Evolutionary conservation across 2,329 filamentous ascomycete species (phyloP).

Genomic region (Fonsecaea monophora): DNA sequence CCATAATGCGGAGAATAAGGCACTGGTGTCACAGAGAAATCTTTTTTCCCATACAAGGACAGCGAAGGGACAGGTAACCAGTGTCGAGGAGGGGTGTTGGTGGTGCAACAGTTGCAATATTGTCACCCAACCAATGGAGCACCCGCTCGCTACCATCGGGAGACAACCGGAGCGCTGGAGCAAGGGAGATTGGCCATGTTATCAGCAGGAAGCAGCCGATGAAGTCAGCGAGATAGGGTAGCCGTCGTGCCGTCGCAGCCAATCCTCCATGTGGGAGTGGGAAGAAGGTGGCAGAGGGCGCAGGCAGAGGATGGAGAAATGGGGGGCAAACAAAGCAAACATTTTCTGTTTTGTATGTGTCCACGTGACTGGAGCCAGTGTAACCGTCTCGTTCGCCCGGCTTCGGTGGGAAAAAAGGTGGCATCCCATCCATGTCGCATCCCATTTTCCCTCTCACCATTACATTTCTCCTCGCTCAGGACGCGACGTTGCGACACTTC

Average conservation of each 20-base stretch:
- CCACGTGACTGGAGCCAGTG: conserved; percentile 1
- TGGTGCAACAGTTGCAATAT: conserved; percentile 32
- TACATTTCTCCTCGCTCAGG: conserved; percentile 22
- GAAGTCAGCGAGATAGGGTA: conserved; percentile 19
- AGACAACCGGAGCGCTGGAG: background rate
- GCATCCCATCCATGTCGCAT: conserved; percentile 4
- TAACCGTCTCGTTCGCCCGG: conserved; percentile 3
- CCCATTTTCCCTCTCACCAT: conserved; percentile 21
- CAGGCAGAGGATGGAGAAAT: background rate
- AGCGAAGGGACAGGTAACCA: conserved; percentile 9
- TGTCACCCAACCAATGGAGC: conserved; percentile 31
- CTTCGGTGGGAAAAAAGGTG: background rate
- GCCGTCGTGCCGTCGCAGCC: background rate
- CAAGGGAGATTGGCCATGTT: conserved; percentile 18
- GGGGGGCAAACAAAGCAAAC: background rate
- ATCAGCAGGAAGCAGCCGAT: conserved; percentile 21
- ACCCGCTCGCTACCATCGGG: conserved; percentile 8
- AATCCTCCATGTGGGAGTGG: background rate
- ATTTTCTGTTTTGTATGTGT: background rate
- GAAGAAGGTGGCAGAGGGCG: background rate
- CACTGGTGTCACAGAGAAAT: conserved; percentile 20
- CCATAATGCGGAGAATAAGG: conserved; percentile 26
- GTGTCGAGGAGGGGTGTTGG: background rate
- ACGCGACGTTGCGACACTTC: conserved; percentile 18
- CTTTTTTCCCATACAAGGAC: background rate